Conservation (phyloP, 129 eudicot species). For the Oenanthe sinensis region DNA sequence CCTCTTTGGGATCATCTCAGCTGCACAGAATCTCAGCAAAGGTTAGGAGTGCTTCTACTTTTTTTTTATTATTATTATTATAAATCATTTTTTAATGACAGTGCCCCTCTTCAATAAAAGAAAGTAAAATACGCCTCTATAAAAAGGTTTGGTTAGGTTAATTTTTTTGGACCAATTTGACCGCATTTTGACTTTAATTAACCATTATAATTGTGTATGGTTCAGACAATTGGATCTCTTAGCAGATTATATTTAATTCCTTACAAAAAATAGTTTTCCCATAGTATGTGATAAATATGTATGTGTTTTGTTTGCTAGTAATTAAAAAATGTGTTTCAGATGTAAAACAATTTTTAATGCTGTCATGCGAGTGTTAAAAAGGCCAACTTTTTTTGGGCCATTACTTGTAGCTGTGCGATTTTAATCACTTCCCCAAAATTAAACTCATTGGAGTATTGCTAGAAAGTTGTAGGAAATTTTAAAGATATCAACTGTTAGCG, state of each 20-base stretch:
- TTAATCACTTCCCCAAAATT: not conserved
- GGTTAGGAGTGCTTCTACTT: conserved; percentile 25
- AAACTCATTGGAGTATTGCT: not conserved
- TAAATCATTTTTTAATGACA: not conserved
- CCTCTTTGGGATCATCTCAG: conserved; percentile 57
- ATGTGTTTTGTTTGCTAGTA: not conserved
- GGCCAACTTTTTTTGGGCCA: not conserved
- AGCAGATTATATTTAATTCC: not conserved
- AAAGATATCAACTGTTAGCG: not conserved
- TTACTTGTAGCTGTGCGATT: not conserved
- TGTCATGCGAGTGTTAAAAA: not conserved
- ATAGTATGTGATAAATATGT: not conserved
- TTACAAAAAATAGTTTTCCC: not conserved
- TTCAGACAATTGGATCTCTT: not conserved
- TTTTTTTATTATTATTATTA: not conserved
- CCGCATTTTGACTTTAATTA: not conserved
- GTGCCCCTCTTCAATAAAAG: not conserved
- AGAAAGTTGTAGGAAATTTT: not conserved
- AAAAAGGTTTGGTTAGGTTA: not conserved
- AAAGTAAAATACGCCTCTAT: not conserved
- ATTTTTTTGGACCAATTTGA: not conserved
- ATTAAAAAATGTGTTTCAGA: not conserved
- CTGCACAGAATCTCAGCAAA: conserved; percentile 30
- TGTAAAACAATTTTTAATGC: not conserved
- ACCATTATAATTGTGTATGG: not conserved